Evolutionary conservation across 2,329 filamentous ascomycete species (phyloP), one percentile per base, ranked within the genome.

Genomic region (Scedosporium aurantiacum): DNA sequence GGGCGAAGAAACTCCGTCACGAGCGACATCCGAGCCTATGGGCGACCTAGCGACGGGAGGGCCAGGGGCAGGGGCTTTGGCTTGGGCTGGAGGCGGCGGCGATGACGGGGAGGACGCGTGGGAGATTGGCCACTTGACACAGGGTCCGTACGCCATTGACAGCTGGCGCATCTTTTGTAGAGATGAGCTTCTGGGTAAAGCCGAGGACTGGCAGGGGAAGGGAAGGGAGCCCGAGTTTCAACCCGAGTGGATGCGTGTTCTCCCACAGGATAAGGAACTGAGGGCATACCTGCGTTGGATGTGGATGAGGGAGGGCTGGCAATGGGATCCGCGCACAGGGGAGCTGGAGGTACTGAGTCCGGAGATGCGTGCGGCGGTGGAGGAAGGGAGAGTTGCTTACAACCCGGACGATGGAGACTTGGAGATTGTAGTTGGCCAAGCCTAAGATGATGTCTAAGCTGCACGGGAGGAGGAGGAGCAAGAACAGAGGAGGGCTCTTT

Each of bases 131-230:
- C 90, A 96, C 71, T 76, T 97, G 62, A 91, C 90, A 0, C 86
- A 90, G 60, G 90, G 91, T 16, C 79, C 84, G 1, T 97, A 97
- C 71, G 89, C 90, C 0, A 78, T 93, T 57, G 92, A 97, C 72
- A 92, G 88, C 69, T 97, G 91, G 89, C 84, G 92, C 2, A 96
- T 97, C 65, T 97, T 97, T 72, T 96, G 91, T 70, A 84, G 92
- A 1, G 92, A 97, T 70, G 78, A 81, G 37, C 72, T 96, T 25
- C 81, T 91, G 6, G 87, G 85, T 0, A 72, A 85, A 18, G 84
- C 87, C 1, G 70, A 74, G 8, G 83, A 86, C 64, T 90, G 87
- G 82, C 86, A 84, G 67, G 88, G 88, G 1, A 76, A 73, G 67
- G 70, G 82, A 66, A 65, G 74, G 67, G 65, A 74, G 68, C 63